Percentiles rank a stretch among this genome's conserved stretches.
phyloP scores from a whole-genome alignment of 2,329 filamentous ascomycete species.

The Trichoderma aggressivum region DNA sequence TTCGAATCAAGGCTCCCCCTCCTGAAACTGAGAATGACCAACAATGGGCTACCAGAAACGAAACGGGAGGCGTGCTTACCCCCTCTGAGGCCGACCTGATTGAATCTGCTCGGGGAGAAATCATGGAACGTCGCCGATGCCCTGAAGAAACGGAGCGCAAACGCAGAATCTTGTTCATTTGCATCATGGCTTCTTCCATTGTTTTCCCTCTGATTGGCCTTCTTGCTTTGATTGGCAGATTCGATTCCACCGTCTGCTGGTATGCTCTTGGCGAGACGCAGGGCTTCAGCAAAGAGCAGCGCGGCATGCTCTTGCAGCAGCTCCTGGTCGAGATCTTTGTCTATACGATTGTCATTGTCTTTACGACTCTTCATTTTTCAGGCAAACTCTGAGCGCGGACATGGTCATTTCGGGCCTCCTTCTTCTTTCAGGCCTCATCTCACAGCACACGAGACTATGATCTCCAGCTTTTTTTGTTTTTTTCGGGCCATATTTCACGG shows the following conservation, averaged over 20 bases:
- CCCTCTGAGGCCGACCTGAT: conserved; percentile 28
- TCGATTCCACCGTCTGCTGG: conserved; percentile 47
- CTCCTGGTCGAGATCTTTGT: conserved; percentile 36
- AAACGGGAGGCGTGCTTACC: background rate
- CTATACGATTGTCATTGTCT: conserved; percentile 32
- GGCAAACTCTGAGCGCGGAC: conserved; percentile 10
- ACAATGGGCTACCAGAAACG: background rate
- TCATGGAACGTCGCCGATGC: conserved; percentile 29
- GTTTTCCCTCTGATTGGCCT: conserved; percentile 47
- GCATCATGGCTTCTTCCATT: conserved; percentile 38
- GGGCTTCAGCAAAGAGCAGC: conserved; percentile 34
- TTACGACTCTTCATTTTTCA: conserved; percentile 33
- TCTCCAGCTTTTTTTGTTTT: too few species aligned
- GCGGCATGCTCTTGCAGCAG: conserved; percentile 34
- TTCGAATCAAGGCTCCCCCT: conserved; percentile 6
- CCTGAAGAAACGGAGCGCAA: conserved; percentile 29
- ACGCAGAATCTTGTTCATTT: conserved; percentile 37
- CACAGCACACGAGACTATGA: background rate
- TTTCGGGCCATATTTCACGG: background rate
- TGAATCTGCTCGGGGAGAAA: conserved; percentile 31
- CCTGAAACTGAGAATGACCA: background rate
- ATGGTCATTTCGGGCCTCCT: background rate
- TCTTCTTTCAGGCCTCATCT: background rate
- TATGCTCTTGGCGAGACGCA: conserved; percentile 45
- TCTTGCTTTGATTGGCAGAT: conserved; percentile 42